Percentiles rank a stretch among this genome's conserved stretches.
Conservation (phyloP, 306 rosid species). For the Rosa lucieae region DNA sequence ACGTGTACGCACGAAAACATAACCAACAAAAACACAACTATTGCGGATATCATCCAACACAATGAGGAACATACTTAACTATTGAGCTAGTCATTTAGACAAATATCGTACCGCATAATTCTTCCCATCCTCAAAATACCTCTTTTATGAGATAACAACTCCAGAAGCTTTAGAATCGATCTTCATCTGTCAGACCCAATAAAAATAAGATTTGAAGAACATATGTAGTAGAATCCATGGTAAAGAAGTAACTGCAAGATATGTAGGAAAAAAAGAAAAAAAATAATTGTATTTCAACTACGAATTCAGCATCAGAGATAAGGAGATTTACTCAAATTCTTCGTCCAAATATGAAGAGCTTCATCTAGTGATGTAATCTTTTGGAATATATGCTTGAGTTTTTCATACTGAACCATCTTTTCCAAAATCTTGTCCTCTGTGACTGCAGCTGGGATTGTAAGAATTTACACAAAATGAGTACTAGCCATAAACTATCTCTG, state of each 20-base stretch:
- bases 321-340: neutral
- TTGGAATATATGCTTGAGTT: constrained; percentile 35
- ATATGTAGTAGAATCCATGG: no score
- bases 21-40: no score
- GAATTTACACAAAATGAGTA: constrained; percentile 1
- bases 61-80: neutral
- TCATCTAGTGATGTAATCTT: constrained; percentile 28
- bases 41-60: neutral
- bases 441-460: constrained; percentile 16
- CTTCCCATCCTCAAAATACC: neutral
- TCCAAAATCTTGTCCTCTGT: constrained; percentile 29
- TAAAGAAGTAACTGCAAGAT: no score
- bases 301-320: neutral
- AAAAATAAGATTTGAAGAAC: no score
- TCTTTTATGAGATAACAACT: no score
- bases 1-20: no score
- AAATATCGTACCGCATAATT: neutral
- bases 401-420: constrained; percentile 34
- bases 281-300: no score
- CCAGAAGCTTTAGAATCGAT: no score
- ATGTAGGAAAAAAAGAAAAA: no score
- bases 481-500: no score
- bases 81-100: no score
- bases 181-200: no score
- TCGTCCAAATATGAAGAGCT: neutral